A percentile compares a stretch with the other conserved stretches of the same genome.
Conservation (phyloP, 1,284 basidiomycete genomes). For the Ceratobasidium sp. region DNA sequence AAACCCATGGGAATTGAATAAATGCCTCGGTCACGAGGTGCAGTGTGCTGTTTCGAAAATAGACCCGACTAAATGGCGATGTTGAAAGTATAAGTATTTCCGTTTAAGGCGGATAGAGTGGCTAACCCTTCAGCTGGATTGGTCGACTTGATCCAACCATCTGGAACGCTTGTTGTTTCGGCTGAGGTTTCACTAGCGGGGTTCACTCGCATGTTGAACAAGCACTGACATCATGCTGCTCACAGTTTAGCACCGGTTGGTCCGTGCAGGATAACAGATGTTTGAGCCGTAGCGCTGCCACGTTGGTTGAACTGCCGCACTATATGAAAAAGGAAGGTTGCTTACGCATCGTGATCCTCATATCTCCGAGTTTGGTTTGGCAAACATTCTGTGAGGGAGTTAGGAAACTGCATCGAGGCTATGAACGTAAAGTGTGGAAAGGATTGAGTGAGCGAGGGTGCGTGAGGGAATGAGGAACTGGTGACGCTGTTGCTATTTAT, state of each 20-base stretch:
- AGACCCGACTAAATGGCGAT: slow-evolving; percentile 1
- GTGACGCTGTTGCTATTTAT: neutral
- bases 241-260: neutral
- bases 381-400: neutral
- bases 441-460: neutral
- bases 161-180: neutral
- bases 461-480: neutral
- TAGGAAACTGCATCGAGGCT: neutral
- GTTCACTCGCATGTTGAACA: no score
- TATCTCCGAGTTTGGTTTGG: slow-evolving; percentile 1
- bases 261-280: neutral
- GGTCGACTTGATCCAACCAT: neutral
- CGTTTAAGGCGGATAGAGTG: neutral
- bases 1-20: neutral
- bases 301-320: neutral
- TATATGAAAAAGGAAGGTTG: neutral
- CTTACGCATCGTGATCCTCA: slow-evolving; percentile 1
- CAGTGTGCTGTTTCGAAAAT: slow-evolving; percentile 24
- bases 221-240: neutral
- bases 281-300: neutral
- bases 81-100: neutral
- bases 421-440: neutral
- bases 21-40: slow-evolving; percentile 15
- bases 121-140: slow-evolving; percentile 39
- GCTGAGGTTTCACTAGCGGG: neutral